Base-by-base conservation (phyloP, 495 filamentous ascomycete genomes). In the Aspergillus biplanus region DNA sequence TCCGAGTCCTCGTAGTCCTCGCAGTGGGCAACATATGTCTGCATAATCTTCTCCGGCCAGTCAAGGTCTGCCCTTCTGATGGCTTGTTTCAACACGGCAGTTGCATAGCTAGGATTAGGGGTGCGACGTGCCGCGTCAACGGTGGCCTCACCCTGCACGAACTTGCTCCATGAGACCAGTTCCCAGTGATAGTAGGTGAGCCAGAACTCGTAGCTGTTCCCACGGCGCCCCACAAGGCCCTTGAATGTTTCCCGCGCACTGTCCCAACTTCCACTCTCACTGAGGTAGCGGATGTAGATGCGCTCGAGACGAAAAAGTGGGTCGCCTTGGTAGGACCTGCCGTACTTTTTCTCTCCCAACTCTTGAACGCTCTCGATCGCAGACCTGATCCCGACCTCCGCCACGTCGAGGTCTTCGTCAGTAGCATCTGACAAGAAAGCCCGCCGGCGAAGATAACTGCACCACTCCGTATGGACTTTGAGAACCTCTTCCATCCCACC, bases 381-480 rank as follows among this genome's bases (percentile, higher is more conserved):
- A 4, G 91, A 89, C 18, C 87, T 84, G 59, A 99, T 89, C 31
- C 92, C 95, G 33, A 97, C 90, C 67, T 97, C 93, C 11, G 95
- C 93, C 21, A 94, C 85, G 67, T 97, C 92, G n/a, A 89, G 80
- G 56, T 94, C 91, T 66, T 97, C 93, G 63, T 97, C 93, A n/a
- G 83, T 86, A 5, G 91, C 86, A 58, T 87, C 86, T 2, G 85
- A 85, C 64, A 87, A 78, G 75, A 96, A 93, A 5, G 94, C 94
- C 15, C 85, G 81, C 33, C 94, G 88, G 59, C 92, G 90, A 7
- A 99, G 83, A 64, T 92, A 97, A 50, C 92, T 91, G 67, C 93
- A 97, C 95, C 95, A 99, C 0, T 92, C 88, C 37, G 89, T 88
- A 63, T 95, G 92, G 62, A 97, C 90, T 67, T 95, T 92, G 44